phyloP scores from a whole-genome alignment of 768 basidiomycete species.

The Tylopilus sp. region DNA sequence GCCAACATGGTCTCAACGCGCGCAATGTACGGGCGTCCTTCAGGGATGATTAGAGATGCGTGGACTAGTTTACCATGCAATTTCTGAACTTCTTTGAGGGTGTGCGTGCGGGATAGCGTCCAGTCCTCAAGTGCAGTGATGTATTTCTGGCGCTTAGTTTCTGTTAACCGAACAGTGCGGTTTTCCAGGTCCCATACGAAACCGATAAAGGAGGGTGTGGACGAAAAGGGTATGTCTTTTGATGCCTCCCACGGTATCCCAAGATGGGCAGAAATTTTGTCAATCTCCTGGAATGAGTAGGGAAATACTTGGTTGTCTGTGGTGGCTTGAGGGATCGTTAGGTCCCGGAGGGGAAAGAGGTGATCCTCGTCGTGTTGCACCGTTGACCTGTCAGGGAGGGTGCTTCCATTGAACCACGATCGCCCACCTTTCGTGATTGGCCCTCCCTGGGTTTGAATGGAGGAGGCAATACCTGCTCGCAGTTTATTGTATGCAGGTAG shows the following conservation, averaged over 20 bases:
- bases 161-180: background rate
- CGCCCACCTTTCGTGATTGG: too few species aligned
- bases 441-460: background rate
- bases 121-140: background rate
- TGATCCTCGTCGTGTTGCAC: too few species aligned
- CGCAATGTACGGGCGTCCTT: background rate
- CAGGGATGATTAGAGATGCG: background rate
- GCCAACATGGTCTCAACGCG: background rate
- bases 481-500: too few species aligned
- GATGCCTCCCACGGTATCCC: background rate
- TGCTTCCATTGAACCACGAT: too few species aligned
- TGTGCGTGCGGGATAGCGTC: background rate
- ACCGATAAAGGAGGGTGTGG: background rate
- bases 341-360: too few species aligned
- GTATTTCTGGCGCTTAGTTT: background rate
- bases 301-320: accelerated
- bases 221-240: background rate
- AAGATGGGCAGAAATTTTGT: background rate
- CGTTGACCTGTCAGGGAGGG: too few species aligned
- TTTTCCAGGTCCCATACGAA: background rate
- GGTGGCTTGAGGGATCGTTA: background rate
- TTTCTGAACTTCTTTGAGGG: background rate
- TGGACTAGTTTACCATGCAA: background rate
- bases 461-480: too few species aligned
- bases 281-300: background rate